Evolutionary conservation across 1,139 yeast genomes (phyloP), one percentile per base, ranked within the genome.

Genomic region (Yamadazyma pseudoaaseri): DNA sequence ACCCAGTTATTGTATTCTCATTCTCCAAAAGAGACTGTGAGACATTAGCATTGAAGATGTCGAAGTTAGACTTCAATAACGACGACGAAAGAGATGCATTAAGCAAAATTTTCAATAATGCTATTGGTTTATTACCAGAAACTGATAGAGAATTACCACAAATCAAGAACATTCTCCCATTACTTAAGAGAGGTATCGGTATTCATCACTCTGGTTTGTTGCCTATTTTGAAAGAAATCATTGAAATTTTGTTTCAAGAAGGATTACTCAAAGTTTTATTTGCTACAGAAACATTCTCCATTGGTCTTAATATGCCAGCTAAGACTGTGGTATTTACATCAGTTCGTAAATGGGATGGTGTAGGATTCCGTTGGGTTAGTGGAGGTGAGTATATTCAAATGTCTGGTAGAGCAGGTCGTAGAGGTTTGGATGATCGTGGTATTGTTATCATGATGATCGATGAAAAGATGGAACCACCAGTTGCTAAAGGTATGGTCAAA

Each of bases 391-490:
- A 92, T 61, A 94, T 92, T 51, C 99, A 94, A 65, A 92, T 92
- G 99, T 86, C 97, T 27, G 99, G 99, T 44, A 82, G 99, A 65
- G 99, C 99, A 12, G 99, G 99, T 52, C 90, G 99, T 73, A 86
- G 99, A 74, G 98, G 99, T 52, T 75, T 94, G 46, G 99, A 94
- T 73, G 97, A 92, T 56, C 82, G 97, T 56, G 99, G 99, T 65
- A 90, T 92, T 58, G 98, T 94, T 35, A 92, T 94, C 50, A 85
- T 94, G 86, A 94, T 94, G 98, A 89, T 92, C 59, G 97, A 92
- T 58, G 97, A 92, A 57, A 92, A 90, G 55, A 94, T 94, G 98
- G 98, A 94, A 59, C 98, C 98, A 4, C 95, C 89, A 50, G 96
- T 92, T 25, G 98, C 98, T 13, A 94, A 94, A 58, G 97, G 97